Conservation (phyloP, 768 basidiomycete species). For the Boletus sp. region DNA sequence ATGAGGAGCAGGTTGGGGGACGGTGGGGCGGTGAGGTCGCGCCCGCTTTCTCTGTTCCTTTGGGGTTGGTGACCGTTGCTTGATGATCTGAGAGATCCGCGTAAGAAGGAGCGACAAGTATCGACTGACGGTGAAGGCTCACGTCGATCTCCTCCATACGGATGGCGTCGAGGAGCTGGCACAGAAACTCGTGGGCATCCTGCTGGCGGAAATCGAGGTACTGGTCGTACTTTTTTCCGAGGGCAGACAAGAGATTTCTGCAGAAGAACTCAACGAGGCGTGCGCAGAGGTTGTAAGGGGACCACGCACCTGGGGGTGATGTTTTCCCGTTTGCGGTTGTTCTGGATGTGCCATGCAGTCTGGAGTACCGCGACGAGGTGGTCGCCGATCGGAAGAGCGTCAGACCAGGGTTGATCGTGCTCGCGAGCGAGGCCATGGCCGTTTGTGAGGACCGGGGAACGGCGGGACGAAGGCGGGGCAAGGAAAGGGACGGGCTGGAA, state of each 20-base stretch:
- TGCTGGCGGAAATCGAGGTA: slow-evolving; percentile 95
- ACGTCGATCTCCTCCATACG: slow-evolving; percentile 95
- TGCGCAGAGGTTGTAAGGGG: background rate
- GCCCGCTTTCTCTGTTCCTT: slow-evolving; percentile 34
- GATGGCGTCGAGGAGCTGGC: slow-evolving; percentile 87
- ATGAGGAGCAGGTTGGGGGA: slow-evolving; percentile 6
- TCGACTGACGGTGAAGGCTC: slow-evolving; percentile 20
- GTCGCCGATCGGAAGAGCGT: slow-evolving; percentile 69
- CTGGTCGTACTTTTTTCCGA: slow-evolving; percentile 88
- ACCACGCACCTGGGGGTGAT: slow-evolving; percentile 65
- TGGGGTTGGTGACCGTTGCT: slow-evolving; percentile 52
- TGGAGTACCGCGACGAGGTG: slow-evolving; percentile 58
- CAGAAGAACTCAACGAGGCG: background rate
- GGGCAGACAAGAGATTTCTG: slow-evolving; percentile 59
- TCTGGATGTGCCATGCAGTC: slow-evolving; percentile 63
- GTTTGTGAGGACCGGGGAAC: slow-evolving; percentile 66
- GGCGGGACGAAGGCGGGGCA: slow-evolving; percentile 41
- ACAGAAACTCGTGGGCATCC: slow-evolving; percentile 91
- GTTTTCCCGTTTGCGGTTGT: slow-evolving; percentile 44
- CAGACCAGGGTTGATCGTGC: slow-evolving; percentile 50
- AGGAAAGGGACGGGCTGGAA: slow-evolving; percentile 48
- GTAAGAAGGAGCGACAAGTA: background rate
- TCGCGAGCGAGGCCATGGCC: slow-evolving; percentile 52
- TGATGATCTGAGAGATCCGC: slow-evolving; percentile 60
- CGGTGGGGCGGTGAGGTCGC: background rate